These are phyloP conservation scores for Podaxis mareebaensis DNA, from an alignment of 768 basidiomycete genomes.

Conservation along the genomic window DNA sequence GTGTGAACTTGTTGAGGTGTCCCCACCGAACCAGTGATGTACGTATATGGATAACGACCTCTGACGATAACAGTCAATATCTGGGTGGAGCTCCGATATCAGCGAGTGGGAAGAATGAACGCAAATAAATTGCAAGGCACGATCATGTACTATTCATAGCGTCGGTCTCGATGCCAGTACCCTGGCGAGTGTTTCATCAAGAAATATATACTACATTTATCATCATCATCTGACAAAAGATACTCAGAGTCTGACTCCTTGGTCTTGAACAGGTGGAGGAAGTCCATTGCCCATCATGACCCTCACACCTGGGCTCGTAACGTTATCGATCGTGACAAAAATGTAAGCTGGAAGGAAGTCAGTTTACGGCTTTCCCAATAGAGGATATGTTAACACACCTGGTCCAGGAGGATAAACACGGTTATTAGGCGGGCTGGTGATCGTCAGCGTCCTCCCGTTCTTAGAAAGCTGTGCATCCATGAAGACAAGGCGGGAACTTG, in stretches of 20 bases:
- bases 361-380: neutral
- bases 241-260: constrained; percentile 22
- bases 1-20: no score
- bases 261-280: constrained; percentile 37
- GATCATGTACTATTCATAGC: no score
- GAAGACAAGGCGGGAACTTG: constrained; percentile 38
- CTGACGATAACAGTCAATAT: no score
- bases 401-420: constrained; percentile 43
- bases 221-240: no score
- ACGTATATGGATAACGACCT: no score
- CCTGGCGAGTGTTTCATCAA: no score
- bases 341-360: neutral
- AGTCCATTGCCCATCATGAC: constrained; percentile 40
- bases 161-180: no score
- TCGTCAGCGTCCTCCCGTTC: constrained; percentile 32
- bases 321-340: neutral
- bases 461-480: constrained; percentile 31
- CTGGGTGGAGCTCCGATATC: no score
- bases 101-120: no score
- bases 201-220: no score
- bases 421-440: constrained; percentile 35
- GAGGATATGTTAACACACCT: constrained; percentile 21
- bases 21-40: no score
- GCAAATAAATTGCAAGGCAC: no score
- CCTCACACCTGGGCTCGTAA: constrained; percentile 37